These are phyloP conservation scores for Stagonosporopsis rhizophila DNA, from an alignment of 2,329 filamentous ascomycete species.

Conservation along the genomic window DNA sequence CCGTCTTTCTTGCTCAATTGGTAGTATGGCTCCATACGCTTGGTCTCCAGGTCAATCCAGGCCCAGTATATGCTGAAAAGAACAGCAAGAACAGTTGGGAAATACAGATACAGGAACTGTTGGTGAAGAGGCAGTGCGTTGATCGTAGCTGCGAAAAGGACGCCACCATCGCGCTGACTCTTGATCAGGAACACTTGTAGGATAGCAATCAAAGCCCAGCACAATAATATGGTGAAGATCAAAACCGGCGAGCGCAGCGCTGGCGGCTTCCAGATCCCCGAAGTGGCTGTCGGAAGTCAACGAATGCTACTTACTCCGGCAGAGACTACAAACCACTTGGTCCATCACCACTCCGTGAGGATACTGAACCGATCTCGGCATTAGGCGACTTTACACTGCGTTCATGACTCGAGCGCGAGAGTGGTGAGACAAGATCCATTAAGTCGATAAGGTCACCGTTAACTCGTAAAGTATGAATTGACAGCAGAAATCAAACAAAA, in stretches of 20 bases:
- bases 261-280: slow-evolving; percentile 28
- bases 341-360: not conserved
- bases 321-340: not conserved
- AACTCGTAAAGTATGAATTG: no score
- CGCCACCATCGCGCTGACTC: slow-evolving; percentile 53
- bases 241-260: slow-evolving; percentile 27
- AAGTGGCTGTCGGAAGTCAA: not conserved
- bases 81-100: slow-evolving; percentile 62
- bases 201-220: slow-evolving; percentile 47
- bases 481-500: not conserved
- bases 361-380: not conserved
- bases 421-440: slow-evolving; percentile 4
- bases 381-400: not conserved
- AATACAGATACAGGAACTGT: slow-evolving; percentile 56
- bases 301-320: not conserved
- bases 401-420: not conserved
- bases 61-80: slow-evolving; percentile 64
- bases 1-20: slow-evolving; percentile 60
- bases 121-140: slow-evolving; percentile 51
- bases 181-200: slow-evolving; percentile 56
- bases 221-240: slow-evolving; percentile 19
- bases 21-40: slow-evolving; percentile 67
- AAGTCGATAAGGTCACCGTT: not conserved
- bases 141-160: slow-evolving; percentile 49
- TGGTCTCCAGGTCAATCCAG: slow-evolving; percentile 67